Evolutionary conservation across 2,329 filamentous ascomycete genomes (phyloP), one percentile per base, ranked within the genome.

Genomic region (Emydomyces testavorans): DNA sequence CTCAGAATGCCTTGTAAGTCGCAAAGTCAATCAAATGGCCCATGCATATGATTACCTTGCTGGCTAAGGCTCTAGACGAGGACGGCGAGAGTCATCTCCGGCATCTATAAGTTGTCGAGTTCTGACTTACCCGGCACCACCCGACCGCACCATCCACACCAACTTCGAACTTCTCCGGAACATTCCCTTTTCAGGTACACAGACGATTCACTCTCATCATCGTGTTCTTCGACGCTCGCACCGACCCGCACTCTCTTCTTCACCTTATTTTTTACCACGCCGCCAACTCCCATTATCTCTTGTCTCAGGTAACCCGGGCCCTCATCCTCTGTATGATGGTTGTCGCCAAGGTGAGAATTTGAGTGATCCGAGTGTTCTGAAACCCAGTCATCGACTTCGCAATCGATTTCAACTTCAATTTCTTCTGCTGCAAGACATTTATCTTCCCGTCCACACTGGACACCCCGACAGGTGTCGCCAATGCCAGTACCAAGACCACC

Each of bases 81-180:
- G 7, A 39, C 16, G 36, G 20, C 7, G 13, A 36, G n/a, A 16
- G 18, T 11, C n/a, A 7, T 10, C 3, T 3, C 11, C 4, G 8
- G 34, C 10, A 16, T 10, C 18, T 23, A 39, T 21, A 16, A 4
- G 2, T 20, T 5, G 16, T 23, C 15, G 20, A 35, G 29, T 11
- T 44, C 41, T 13, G 15, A 15, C 44, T 65, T 66, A 10, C 79
- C 74, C 0, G 80, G 80, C 45, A 93, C 78, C 2, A 87, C 80
- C 52, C 87, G 74, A 63, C 75, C 79, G 63, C 90, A 96, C 89
- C 90, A 95, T 0, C 84, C 86, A 64, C 89, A 96, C 86, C 87
- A 94, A 61, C 84, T 88, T 52, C 89, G 75, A 49, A 79, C 72
- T 41, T 68, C 65, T 0, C 85, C 85, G 11, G 71, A 71, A 46